Evolutionary conservation across 1,284 basidiomycete species (phyloP), one percentile per base, ranked within the genome.

Genomic region (Somion occarium): DNA sequence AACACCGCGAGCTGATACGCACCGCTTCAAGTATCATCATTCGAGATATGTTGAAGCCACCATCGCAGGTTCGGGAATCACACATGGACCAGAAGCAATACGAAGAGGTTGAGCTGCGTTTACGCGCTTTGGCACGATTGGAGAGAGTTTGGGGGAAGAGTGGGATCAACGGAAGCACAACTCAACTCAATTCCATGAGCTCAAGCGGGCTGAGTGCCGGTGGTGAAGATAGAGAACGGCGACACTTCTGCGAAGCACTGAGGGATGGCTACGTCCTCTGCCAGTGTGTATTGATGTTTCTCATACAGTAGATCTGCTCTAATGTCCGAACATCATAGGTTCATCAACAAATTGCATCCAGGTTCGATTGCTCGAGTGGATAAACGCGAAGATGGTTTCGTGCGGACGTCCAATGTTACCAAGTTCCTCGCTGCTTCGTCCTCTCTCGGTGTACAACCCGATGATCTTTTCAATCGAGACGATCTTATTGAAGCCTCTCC

Each of bases 261-360:
- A 72, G 82, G 59, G 92, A 95, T 71, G 92, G 92, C 1, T 88
- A 85, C 64, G 79, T 94, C 24, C 76, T 95, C 20, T 93, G 91
- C 80, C 85, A 91, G 91, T 93, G 64, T 71, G 85, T 83, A 49
- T 56, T 50, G 44, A 58, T 50, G 39, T 24, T 49, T 57, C 46
- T 48, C 51, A 12, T 49, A 61, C 45, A 59, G 62, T 23, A 41
- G 7, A 19, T 26, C 47, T 25, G 37, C 23, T 43, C 22, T 22
- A 45, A 41, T 18, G 34, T 62, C 26, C 44, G 54, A 42, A 53
- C 45, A 19, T 45, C 53, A n/a, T 61, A 91, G 88, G 58, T 72
- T 88, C 51, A 75, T 88, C 72, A 91, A 90, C 71, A 87, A 84
- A 64, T 74, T 88, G 47, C 74, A 79, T 46, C 79, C 81, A 5